Conservation (phyloP, 2,329 filamentous ascomycete species). For the Beauveria sp. region DNA sequence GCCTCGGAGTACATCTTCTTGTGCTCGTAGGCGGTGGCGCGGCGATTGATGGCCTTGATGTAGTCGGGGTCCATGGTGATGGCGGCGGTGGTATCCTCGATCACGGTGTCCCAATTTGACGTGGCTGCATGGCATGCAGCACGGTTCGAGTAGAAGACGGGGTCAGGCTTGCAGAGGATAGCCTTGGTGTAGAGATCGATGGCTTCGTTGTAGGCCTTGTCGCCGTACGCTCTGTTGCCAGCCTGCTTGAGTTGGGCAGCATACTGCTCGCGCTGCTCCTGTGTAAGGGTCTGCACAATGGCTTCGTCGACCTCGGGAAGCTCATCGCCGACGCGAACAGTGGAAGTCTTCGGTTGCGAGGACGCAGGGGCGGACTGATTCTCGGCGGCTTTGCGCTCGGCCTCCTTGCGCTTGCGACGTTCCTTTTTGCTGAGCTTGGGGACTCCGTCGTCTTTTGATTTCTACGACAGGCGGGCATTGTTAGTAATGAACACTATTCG, state of each 20-base stretch:
- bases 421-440: slow-evolving; percentile 87
- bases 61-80: slow-evolving; percentile 92
- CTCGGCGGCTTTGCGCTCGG: slow-evolving; percentile 50
- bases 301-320: slow-evolving; percentile 59
- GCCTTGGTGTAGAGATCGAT: slow-evolving; percentile 95
- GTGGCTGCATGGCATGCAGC: slow-evolving; percentile 95
- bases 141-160: slow-evolving; percentile 98
- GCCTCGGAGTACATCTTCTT: slow-evolving; percentile 87
- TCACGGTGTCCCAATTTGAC: slow-evolving; percentile 88
- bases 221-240: slow-evolving; percentile 92
- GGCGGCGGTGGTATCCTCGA: slow-evolving; percentile 93
- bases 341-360: slow-evolving; percentile 41
- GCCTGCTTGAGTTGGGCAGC: slow-evolving; percentile 89
- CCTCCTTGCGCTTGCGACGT: slow-evolving; percentile 78
- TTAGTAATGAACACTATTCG: slow-evolving; percentile 7
- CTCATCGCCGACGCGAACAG: slow-evolving; percentile 55
- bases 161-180: slow-evolving; percentile 93
- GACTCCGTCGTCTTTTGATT: slow-evolving; percentile 36
- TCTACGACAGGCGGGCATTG: slow-evolving; percentile 24
- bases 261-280: slow-evolving; percentile 73
- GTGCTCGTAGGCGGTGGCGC: slow-evolving; percentile 95
- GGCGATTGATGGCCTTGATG: slow-evolving; percentile 93
- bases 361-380: slow-evolving; percentile 29
- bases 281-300: slow-evolving; percentile 43
- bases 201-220: slow-evolving; percentile 87